A percentile compares a stretch with the other conserved stretches of the same genome.
Evolutionary conservation across 2,329 filamentous ascomycete species (phyloP).

Genomic region (Metarhizium rileyi): DNA sequence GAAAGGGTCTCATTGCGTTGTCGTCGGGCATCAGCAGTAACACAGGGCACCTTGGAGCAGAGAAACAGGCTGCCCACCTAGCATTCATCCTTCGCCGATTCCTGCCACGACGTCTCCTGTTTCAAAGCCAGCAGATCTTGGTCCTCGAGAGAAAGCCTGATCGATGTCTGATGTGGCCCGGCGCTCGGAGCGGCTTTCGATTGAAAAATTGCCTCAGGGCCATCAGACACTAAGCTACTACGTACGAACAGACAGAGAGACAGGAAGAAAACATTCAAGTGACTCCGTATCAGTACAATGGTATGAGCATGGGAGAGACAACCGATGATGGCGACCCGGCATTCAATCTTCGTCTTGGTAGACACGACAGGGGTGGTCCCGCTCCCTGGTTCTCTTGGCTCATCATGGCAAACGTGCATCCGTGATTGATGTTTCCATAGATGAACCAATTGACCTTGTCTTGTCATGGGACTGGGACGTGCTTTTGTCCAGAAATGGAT

Average conservation of each 20-base stretch:
- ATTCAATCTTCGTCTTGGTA: neutral
- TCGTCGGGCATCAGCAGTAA: slow-evolving; percentile 19
- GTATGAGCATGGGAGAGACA: neutral
- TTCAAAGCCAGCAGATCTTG: neutral
- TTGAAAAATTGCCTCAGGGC: neutral
- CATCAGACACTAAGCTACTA: neutral
- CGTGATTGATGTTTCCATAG: neutral
- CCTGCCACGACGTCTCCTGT: neutral
- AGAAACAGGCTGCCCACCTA: slow-evolving; percentile 1
- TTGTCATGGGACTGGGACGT: slow-evolving; percentile 2
- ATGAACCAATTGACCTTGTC: slow-evolving; percentile 1
- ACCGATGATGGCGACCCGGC: neutral
- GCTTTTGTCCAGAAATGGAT: slow-evolving; percentile 5
- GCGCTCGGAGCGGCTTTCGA: neutral
- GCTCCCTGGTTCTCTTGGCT: neutral
- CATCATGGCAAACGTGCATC: neutral
- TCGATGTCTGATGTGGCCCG: slow-evolving; percentile 18
- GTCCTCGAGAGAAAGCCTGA: slow-evolving; percentile 14
- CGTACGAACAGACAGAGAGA: neutral
- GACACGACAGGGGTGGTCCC: neutral
- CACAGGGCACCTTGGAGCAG: neutral
- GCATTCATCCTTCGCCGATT: neutral
- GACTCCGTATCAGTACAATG: neutral
- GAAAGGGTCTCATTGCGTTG: slow-evolving; percentile 2
- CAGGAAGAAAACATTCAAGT: neutral